These are phyloP conservation scores for Nicotiana rustica DNA, from an alignment of 305 asterid genomes.

Conservation along the genomic window DNA sequence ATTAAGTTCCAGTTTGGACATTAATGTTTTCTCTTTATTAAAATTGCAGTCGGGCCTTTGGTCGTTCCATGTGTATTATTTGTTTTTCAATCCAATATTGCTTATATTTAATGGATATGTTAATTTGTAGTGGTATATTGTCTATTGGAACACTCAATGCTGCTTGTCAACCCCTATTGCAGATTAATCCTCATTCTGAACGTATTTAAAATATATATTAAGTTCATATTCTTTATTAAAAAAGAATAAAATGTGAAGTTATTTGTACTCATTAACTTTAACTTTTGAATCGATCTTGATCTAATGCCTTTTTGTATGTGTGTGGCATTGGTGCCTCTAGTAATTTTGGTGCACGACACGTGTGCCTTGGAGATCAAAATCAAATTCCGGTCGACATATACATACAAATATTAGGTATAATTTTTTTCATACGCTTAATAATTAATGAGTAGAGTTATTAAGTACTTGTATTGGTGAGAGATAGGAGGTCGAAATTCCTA, in stretches of 20 bases:
- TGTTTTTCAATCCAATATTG: conserved; percentile 9
- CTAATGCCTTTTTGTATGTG: background rate
- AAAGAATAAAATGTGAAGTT: background rate
- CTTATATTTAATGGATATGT: background rate
- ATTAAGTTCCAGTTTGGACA: conserved; percentile 8
- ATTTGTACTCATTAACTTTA: background rate
- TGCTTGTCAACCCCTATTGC: background rate
- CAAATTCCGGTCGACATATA: too few species aligned
- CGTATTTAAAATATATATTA: too few species aligned
- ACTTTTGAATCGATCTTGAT: background rate
- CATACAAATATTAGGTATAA: too few species aligned
- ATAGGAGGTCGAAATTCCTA: too few species aligned
- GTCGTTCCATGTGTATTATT: background rate
- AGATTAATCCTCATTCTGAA: background rate
- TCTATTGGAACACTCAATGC: background rate
- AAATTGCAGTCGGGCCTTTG: background rate
- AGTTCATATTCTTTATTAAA: background rate
- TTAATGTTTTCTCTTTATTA: background rate
- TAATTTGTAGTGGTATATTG: background rate
- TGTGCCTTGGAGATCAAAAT: too few species aligned
- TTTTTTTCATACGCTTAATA: too few species aligned
- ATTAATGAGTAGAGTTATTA: too few species aligned
- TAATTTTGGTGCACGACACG: background rate
- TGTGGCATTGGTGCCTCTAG: background rate
- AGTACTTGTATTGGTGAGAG: too few species aligned